phyloP scores from a whole-genome alignment of 345 rosid genomes.

The Populus davidiana region DNA sequence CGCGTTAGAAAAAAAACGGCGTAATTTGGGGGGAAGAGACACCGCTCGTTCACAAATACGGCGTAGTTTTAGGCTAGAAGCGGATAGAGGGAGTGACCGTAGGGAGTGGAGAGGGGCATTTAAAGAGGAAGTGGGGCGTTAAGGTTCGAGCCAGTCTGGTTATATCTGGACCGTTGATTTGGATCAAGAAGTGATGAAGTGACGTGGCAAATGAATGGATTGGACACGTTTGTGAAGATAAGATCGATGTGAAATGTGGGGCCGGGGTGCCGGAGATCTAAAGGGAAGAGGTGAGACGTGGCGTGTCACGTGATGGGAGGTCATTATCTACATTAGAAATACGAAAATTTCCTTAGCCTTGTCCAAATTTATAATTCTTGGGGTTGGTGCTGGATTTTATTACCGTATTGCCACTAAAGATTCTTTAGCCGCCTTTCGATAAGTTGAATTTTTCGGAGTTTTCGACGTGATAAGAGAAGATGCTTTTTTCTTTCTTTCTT shows the following conservation, averaged over 20 bases:
- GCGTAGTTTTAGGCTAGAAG: neutral
- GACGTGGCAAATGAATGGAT: slow-evolving; percentile 46
- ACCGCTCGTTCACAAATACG: neutral
- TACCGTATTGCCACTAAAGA: neutral
- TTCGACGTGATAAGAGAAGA: neutral
- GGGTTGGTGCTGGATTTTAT: neutral
- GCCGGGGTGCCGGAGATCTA: neutral
- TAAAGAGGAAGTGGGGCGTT: slow-evolving; percentile 26
- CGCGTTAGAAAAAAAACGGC: neutral
- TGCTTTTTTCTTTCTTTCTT: too few species aligned
- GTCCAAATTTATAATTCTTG: too few species aligned
- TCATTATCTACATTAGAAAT: too few species aligned
- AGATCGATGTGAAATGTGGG: slow-evolving; percentile 32
- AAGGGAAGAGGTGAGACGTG: neutral
- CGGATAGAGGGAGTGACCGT: neutral
- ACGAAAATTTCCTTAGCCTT: slow-evolving; percentile 1
- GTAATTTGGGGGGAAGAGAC: neutral
- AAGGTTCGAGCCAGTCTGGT: slow-evolving; percentile 21
- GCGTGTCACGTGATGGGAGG: slow-evolving; percentile 20
- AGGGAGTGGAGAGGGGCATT: slow-evolving; percentile 14
- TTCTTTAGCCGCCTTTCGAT: slow-evolving; percentile 5
- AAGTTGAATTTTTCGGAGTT: neutral
- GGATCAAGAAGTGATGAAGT: neutral
- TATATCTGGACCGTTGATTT: slow-evolving; percentile 43
- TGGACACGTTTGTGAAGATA: slow-evolving; percentile 43